These are phyloP conservation scores for Magnolia changhungtana DNA, from an alignment of 164 flowering plant genomes.

Conservation along the genomic window DNA sequence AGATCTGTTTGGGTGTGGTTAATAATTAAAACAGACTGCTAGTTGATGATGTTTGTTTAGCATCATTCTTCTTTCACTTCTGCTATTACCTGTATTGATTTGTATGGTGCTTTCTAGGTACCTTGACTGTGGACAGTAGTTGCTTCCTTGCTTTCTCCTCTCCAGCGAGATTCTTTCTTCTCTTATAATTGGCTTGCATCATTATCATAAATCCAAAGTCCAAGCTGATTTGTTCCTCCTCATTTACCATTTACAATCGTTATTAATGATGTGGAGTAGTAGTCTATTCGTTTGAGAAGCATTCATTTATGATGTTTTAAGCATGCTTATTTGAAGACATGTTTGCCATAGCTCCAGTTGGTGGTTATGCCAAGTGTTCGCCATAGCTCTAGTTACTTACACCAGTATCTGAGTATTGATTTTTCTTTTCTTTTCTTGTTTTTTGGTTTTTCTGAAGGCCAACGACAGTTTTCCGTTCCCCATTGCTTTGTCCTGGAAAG, in stretches of 20 bases:
- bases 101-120: background rate
- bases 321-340: background rate
- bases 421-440: background rate
- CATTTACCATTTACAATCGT: too few species aligned
- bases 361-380: background rate
- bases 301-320: background rate
- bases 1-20: too few species aligned
- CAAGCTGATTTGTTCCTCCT: too few species aligned
- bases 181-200: background rate
- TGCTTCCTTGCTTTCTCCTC: too few species aligned
- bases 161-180: too few species aligned
- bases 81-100: background rate
- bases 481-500: slow-evolving; percentile 81
- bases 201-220: background rate
- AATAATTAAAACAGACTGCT: too few species aligned
- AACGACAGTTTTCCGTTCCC: slow-evolving; percentile 76
- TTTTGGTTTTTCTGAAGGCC: slow-evolving; percentile 37
- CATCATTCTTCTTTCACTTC: background rate
- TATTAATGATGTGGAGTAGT: background rate
- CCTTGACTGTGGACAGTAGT: too few species aligned
- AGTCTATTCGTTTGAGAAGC: too few species aligned
- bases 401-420: background rate
- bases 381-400: background rate
- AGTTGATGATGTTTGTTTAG: background rate
- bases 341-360: background rate